Base-by-base conservation (phyloP, 2,329 filamentous ascomycete species). In the Xenosphaeropsis pyriputrescens region DNA sequence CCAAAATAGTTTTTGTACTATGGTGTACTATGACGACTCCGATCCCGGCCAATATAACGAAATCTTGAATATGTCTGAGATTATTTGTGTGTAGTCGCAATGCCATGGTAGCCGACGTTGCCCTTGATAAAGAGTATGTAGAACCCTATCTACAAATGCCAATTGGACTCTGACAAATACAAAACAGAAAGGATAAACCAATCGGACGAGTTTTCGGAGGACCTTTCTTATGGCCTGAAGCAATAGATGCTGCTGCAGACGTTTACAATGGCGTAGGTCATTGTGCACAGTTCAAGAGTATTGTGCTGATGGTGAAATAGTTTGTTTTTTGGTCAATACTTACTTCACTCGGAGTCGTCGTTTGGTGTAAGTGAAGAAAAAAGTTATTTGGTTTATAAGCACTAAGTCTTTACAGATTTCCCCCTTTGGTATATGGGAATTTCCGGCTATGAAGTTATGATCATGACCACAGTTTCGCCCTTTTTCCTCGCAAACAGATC, bases 351-450 rank as follows among this genome's bases (percentile, higher is more conserved):
- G 88, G 85, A 18, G 67, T 98, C 33, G 68, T 84, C 32, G 81
- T 98, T 33, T 98, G 91, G 91, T 98, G 80, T 85, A 75, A 71
- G 80, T 72, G 31, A 34, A 16, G 9, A 7, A 17, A 8, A 5
- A 96, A 33, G 68, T 83, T 32, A 81, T 98, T 33, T 98, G 91
- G 91, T 98, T 79, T 85, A 75, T 70, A 80, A 72, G 29, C 34
- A 17, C n/a, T 32, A 17, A 32, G 13, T 15, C 5, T 32, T 15
- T 32, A 14, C 44, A 85, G 81, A 93, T 59, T 98, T 98, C 57
- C 91, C 91, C 12, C 72, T 98, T 9, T 98, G 91, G 91, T 77
- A 95, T 57, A 98, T 98, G 91, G 91, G 91, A 18, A 93, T 98
- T 43, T 96, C 89, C 4, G 91, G 91, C 44, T 98, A 91, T 54